Percentiles rank a stretch among this genome's conserved stretches.
Evolutionary conservation across 805 yeast genomes (phyloP).

Genomic region (Candida ovalis): DNA sequence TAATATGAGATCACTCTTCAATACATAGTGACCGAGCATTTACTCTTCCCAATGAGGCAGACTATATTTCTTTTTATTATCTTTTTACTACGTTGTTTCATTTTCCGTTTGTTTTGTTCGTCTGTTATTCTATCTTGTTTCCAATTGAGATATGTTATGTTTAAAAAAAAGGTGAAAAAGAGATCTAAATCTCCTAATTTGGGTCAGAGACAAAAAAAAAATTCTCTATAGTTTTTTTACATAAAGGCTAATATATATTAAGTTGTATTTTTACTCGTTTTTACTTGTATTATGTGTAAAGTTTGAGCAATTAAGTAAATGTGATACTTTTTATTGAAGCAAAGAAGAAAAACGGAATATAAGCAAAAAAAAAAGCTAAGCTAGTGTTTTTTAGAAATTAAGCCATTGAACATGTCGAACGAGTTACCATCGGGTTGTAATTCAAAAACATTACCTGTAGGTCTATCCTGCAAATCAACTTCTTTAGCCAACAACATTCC

Average conservation of each 20-base stretch:
- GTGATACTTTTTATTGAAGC: too few relatives aligned
- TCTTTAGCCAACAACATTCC: constrained; percentile 82
- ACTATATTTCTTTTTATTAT: background rate
- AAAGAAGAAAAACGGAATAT: background rate
- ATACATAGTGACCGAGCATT: background rate
- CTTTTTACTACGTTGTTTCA: background rate
- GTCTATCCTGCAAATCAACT: constrained; percentile 39
- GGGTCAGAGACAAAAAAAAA: background rate
- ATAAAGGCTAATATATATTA: background rate
- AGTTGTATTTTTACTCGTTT: background rate
- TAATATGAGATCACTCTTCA: background rate
- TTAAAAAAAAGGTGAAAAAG: background rate
- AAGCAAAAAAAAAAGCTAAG: background rate
- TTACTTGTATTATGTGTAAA: too few relatives aligned
- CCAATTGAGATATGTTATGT: background rate
- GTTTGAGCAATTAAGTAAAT: too few relatives aligned
- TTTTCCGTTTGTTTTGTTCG: background rate
- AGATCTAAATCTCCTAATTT: background rate
- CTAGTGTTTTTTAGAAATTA: constrained; percentile 58
- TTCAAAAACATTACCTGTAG: constrained; percentile 56
- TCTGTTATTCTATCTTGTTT: background rate
- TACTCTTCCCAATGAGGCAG: background rate
- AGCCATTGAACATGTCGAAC: constrained; percentile 89
- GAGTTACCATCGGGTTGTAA: constrained; percentile 97
- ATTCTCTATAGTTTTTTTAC: background rate